Base-by-base conservation (phyloP, 2,329 filamentous ascomycete genomes). In the Neopestalotiopsis sp. region DNA sequence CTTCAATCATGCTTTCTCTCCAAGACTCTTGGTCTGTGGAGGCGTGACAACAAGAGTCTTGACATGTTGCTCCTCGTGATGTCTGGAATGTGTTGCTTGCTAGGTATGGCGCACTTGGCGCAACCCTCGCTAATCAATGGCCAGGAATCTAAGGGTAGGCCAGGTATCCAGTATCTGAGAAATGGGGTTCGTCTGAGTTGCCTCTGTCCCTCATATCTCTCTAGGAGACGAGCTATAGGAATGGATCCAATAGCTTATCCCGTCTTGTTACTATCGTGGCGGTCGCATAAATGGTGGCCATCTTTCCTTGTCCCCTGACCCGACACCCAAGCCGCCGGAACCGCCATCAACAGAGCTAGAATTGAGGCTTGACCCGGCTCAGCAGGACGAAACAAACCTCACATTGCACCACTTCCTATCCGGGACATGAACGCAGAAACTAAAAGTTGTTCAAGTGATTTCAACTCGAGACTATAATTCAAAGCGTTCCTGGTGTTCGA, bases 351-450 rank as follows among this genome's bases (percentile, higher is more conserved):
- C 34, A 38, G 34, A 38, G 10, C 34, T 10, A 38, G 34, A 20
- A 53, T 17, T 20, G n/a, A 28, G n/a, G n/a, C 17, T n/a, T 17
- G 45, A 53, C 45, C 45, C 10, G 45, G 45, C 45, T 53, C 45
- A 53, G 45, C 45, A 53, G 45, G 45, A n/a, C 45, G 45, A 20
- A 53, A 53, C 45, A 53, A 38, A 53, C 45, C 45, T 49, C 45
- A 49, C 17, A 3, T 20, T 20, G 17, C n/a, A 53, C 17, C 45
- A 53, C 17, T 53, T 53, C 45, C 45, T 53, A 7, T 53, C 45
- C n/a, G 6, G 45, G 45, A 53, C 45, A 20, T 7, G n/a, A 53
- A 53, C n/a, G 9, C 45, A n/a, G 17, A 53, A n/a, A 53, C 45
- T 53, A 53, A 53, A 3, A 53, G n/a, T 20, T 53, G 45, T 53